A percentile compares a stretch with the other conserved stretches of the same genome.
phyloP scores from a whole-genome alignment of 768 basidiomycete genomes.

The Leccinum rimulosum region DNA sequence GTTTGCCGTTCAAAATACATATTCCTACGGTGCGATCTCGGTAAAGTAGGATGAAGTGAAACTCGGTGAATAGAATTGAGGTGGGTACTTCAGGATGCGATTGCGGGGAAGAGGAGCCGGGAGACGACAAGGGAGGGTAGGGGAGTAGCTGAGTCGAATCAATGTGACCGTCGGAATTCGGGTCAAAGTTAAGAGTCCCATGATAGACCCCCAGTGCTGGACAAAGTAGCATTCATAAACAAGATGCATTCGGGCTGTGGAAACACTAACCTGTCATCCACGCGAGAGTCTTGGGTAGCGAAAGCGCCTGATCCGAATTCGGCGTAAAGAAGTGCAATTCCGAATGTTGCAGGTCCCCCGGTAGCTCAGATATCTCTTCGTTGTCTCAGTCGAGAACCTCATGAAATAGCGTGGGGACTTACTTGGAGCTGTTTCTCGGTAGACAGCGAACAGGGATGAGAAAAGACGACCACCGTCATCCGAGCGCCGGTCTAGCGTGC shows the following conservation, averaged over 20 bases:
- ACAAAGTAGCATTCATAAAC: background rate
- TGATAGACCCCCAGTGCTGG: constrained; percentile 88
- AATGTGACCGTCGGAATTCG: constrained; percentile 69
- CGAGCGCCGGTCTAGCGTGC: constrained; percentile 58
- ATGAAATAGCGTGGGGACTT: constrained; percentile 26
- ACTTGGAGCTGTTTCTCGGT: constrained; percentile 83
- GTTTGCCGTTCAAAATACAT: constrained; percentile 74
- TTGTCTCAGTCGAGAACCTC: constrained; percentile 20
- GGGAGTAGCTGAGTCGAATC: constrained; percentile 77
- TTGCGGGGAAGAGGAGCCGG: constrained; percentile 21
- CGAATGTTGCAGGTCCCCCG: constrained; percentile 71
- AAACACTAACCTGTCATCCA: constrained; percentile 84
- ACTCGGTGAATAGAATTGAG: constrained; percentile 85
- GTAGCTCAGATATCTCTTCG: constrained; percentile 87
- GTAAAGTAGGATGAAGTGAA: constrained; percentile 88
- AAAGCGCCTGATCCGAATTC: constrained; percentile 65
- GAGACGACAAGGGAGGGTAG: constrained; percentile 51
- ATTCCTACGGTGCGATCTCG: constrained; percentile 73
- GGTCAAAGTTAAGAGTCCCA: constrained; percentile 69
- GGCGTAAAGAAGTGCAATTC: constrained; percentile 80
- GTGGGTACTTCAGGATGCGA: constrained; percentile 48
- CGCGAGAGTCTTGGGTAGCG: constrained; percentile 71
- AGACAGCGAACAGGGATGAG: constrained; percentile 66
- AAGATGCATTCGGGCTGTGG: background rate
- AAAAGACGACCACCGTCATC: constrained; percentile 81